Conservation (phyloP, 1,284 basidiomycete genomes). For the Pyrrhoderma noxium region DNA sequence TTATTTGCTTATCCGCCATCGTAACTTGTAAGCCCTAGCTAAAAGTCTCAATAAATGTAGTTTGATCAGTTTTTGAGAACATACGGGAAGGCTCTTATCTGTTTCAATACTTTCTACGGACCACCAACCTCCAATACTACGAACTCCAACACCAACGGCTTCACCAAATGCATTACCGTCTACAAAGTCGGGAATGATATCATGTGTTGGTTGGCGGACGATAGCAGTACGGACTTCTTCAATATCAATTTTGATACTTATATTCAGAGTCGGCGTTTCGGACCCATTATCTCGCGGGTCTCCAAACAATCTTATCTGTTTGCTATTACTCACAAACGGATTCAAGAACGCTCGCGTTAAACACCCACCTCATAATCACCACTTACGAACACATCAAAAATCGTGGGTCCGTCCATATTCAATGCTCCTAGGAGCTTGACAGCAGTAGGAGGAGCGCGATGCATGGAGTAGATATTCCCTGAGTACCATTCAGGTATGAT, state of each 20-base stretch:
- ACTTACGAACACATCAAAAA: constrained; percentile 50
- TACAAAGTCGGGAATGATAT: constrained; percentile 56
- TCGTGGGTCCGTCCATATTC: constrained; percentile 33
- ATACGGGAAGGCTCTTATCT: too few species aligned
- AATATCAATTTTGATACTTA: constrained; percentile 35
- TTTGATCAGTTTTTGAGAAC: too few species aligned
- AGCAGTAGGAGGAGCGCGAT: constrained; percentile 39
- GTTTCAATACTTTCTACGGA: constrained; percentile 27
- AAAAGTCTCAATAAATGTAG: background rate
- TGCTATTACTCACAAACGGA: background rate
- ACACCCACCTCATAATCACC: constrained; percentile 63
- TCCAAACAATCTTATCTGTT: constrained; percentile 71
- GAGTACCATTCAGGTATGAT: constrained; percentile 53
- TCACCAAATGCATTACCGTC: constrained; percentile 62
- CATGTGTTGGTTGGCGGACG: constrained; percentile 39
- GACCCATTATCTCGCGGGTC: constrained; percentile 44
- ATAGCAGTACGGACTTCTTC: constrained; percentile 22
- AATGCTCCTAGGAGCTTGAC: constrained; percentile 44
- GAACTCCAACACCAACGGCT: constrained; percentile 55
- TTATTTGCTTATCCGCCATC: background rate
- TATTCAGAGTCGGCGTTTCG: constrained; percentile 41
- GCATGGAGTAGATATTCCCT: constrained; percentile 67
- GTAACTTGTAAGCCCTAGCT: background rate
- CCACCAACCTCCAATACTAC: constrained; percentile 48
- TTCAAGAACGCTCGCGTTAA: constrained; percentile 9